These are phyloP conservation scores for Cystobasidium pallidum DNA, from an alignment of 1,284 basidiomycete species.

Conservation along the genomic window DNA sequence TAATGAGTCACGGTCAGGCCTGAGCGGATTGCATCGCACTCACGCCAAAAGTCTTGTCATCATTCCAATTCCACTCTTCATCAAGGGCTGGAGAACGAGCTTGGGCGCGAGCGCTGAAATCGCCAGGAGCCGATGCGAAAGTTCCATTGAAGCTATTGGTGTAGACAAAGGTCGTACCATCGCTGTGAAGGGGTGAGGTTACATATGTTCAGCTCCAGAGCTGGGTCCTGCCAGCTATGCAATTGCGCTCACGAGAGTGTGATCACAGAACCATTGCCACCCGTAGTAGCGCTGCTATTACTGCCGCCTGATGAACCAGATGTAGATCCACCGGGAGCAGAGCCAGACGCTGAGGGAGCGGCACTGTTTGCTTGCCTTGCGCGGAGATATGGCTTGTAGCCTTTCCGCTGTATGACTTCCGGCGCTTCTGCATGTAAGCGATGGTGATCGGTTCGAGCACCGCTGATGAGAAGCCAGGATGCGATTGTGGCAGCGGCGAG, in stretches of 20 bases:
- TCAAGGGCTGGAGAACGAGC: constrained; percentile 82
- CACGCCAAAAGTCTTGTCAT: constrained; percentile 37
- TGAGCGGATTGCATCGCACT: not conserved
- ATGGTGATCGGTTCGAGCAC: constrained; percentile 5
- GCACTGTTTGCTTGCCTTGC: constrained; percentile 12
- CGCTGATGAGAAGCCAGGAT: constrained; percentile 8
- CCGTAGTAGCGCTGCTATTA: constrained; percentile 13
- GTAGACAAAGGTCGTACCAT: constrained; percentile 72
- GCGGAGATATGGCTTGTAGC: constrained; percentile 25
- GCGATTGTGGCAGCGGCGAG: constrained; percentile 9
- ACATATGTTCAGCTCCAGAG: not conserved
- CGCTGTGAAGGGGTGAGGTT: constrained; percentile 48
- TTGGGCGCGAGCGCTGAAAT: constrained; percentile 66
- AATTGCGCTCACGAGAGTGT: constrained; percentile 26
- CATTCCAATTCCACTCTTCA: constrained; percentile 76
- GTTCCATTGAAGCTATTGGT: constrained; percentile 73
- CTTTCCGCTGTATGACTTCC: constrained; percentile 13
- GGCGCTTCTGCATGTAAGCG: not conserved
- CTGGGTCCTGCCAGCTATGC: no score
- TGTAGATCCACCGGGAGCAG: not conserved
- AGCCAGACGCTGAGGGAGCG: constrained; percentile 1
- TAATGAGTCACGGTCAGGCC: not conserved
- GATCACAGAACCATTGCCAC: constrained; percentile 29
- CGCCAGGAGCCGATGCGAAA: constrained; percentile 62
- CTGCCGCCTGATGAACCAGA: not conserved